Percentiles rank a stretch among this genome's conserved stretches.
Evolutionary conservation across 805 yeast genomes (phyloP).

Genomic region (Pichia deserticola): DNA sequence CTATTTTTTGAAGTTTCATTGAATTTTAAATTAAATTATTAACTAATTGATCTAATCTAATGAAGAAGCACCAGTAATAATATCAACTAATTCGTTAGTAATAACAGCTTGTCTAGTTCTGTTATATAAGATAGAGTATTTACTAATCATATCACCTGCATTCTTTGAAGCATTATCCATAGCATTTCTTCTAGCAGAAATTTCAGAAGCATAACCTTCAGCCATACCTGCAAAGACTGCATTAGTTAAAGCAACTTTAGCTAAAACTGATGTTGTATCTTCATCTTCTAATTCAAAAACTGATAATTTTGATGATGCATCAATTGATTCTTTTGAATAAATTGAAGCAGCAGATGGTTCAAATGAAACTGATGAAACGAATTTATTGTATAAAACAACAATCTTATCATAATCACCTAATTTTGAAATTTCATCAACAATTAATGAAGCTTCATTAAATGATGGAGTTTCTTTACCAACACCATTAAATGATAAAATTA

Average conservation of each 20-base stretch:
- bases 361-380: conserved; percentile 80
- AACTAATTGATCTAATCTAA: conserved; percentile 52
- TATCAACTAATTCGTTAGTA: conserved; percentile 98
- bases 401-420: conserved; percentile 67
- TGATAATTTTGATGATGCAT: conserved; percentile 76
- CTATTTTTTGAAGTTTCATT: background rate
- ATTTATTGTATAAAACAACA: conserved; percentile 81
- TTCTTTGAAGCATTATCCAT: conserved; percentile 99
- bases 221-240: conserved; percentile 86
- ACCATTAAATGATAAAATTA: conserved; percentile 78
- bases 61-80: conserved; percentile 99
- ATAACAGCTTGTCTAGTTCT: conserved; percentile 99
- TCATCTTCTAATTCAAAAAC: conserved; percentile 74
- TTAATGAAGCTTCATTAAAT: conserved; percentile 80
- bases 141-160: conserved; percentile 97
- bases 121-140: conserved; percentile 95
- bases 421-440: conserved; percentile 73
- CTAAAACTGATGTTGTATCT: conserved; percentile 55
- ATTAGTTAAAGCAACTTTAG: conserved; percentile 88
- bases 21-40: too few relatives aligned
- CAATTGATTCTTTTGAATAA: conserved; percentile 64
- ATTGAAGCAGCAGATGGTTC: conserved; percentile 71
- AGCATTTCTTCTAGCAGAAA: conserved; percentile 98
- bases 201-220: conserved; percentile 97
- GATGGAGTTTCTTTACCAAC: conserved; percentile 97